Percentiles rank a stretch among this genome's conserved stretches.
Evolutionary conservation across 805 yeast species (phyloP).

Genomic region (Candida dajiaensis): DNA sequence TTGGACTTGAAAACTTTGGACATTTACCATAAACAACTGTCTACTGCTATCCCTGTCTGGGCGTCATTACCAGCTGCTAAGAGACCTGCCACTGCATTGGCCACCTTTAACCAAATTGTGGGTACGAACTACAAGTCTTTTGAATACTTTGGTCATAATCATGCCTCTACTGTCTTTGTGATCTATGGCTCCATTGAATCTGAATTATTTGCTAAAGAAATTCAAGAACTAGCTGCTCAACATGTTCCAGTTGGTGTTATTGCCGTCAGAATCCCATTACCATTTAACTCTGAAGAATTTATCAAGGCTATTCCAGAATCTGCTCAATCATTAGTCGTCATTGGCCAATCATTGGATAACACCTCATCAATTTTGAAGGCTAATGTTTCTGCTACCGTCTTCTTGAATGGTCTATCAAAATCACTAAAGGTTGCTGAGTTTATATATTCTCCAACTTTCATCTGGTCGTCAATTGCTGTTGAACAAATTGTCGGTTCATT

Average conservation of each 20-base stretch:
- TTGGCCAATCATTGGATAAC: conserved; percentile 47
- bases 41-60: conserved; percentile 22
- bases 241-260: conserved; percentile 54
- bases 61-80: conserved; percentile 26
- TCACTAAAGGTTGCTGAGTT: conserved; percentile 43
- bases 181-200: conserved; percentile 72
- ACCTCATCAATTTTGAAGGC: conserved; percentile 46
- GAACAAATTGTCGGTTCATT: conserved; percentile 42
- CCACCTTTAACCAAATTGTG: conserved; percentile 44
- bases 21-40: conserved; percentile 1
- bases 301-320: conserved; percentile 50
- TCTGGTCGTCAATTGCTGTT: conserved; percentile 52
- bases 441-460: conserved; percentile 43
- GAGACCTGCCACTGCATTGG: conserved; percentile 41
- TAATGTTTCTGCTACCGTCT: conserved; percentile 70
- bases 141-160: conserved; percentile 59
- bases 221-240: conserved; percentile 29
- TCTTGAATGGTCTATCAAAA: conserved; percentile 32
- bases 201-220: conserved; percentile 42
- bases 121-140: conserved; percentile 54
- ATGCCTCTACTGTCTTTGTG: conserved; percentile 73
- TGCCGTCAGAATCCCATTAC: conserved; percentile 71
- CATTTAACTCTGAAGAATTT: conserved; percentile 65
- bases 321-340: conserved; percentile 55
- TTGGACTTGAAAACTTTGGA: conserved; percentile 30